A percentile compares a stretch with the other conserved stretches of the same genome.
Conservation (phyloP, 78 protist genomes). For the Tieghemostelium lacteum region DNA sequence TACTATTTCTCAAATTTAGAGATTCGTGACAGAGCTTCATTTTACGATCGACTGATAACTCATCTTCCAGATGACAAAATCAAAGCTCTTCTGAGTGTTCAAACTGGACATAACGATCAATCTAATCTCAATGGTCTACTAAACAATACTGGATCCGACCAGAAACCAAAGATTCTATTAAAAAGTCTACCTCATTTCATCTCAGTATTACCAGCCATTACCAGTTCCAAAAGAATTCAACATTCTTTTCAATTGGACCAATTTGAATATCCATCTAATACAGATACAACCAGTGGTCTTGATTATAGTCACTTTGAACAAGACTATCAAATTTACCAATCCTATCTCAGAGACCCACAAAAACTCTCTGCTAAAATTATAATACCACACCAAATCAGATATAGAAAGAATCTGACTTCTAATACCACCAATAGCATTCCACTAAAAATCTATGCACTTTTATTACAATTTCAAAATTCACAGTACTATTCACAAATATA, state of each 20-base stretch:
- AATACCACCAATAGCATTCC: too few species aligned
- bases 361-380: conserved; percentile 40
- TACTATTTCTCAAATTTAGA: conserved; percentile 38
- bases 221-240: conserved; percentile 11
- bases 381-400: conserved; percentile 55
- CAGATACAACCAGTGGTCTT: background rate
- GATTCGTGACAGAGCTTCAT: conserved; percentile 52
- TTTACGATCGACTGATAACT: conserved; percentile 42
- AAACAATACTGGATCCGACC: conserved; percentile 9
- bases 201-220: conserved; percentile 37
- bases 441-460: conserved; percentile 48
- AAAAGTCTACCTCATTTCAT: conserved; percentile 20
- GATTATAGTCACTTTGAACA: background rate
- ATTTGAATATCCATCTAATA: background rate
- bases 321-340: conserved; percentile 9
- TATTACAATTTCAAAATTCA: conserved; percentile 44
- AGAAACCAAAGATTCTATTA: conserved; percentile 25
- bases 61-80: conserved; percentile 77
- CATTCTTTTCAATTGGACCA: conserved; percentile 28
- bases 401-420: conserved; percentile 7
- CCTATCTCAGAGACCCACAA: conserved; percentile 9
- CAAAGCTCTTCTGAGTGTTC: conserved; percentile 31
- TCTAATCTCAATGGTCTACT: too few species aligned
- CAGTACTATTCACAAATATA: conserved; percentile 21
- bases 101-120: conserved; percentile 7